Base-by-base conservation (phyloP, 495 filamentous ascomycete genomes). In the Geopyxis carbonaria region DNA sequence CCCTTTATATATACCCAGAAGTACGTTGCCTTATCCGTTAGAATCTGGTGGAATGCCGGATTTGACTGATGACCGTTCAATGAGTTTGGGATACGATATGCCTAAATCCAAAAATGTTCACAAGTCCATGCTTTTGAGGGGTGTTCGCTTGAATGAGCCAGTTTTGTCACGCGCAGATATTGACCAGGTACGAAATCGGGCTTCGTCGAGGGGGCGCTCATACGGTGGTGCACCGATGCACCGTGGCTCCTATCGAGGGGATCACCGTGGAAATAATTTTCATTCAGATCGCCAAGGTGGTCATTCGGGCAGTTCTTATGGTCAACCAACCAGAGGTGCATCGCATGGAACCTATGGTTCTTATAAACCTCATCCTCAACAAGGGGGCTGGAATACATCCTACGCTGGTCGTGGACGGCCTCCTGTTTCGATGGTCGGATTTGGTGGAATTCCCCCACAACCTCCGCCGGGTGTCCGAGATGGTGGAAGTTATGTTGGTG, bases 61-160 rank as follows among this genome's bases (percentile, higher is more conserved):
- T 49, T 53, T 95, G 5, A 77, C 89, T 15, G 77, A 81, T 38
- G 82, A 95, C 61, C 72, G 73, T 15, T 81, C 79, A 24, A 73
- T 94, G 30, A 93, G 80, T 47, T 80, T 93, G 31, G 59, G 77
- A 43, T 99, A 93, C 56, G 70, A 79, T 21, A 78, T 93, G 57
- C 86, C 86, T 0, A 61, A 68, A 28, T 70, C 69, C 9, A 59
- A 61, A 11, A 66, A 79, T 47, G 60, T 72, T 14, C 89, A 99
- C 61, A 94, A 93, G 50, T 93, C 86, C 5, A 89, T 91, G 80
- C 68, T 99, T 18, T 67, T 99, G 36, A 75, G 80, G 2, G 91
- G 89, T 5, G 73, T 86, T 30, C 73, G 77, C 46, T 68, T 85
- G 35, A 62, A 73, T 0, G 59, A 65, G 1, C 73, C 80, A 6